phyloP scores from a whole-genome alignment of 2,329 filamentous ascomycete species.

The Penicillium sclerotiorum region DNA sequence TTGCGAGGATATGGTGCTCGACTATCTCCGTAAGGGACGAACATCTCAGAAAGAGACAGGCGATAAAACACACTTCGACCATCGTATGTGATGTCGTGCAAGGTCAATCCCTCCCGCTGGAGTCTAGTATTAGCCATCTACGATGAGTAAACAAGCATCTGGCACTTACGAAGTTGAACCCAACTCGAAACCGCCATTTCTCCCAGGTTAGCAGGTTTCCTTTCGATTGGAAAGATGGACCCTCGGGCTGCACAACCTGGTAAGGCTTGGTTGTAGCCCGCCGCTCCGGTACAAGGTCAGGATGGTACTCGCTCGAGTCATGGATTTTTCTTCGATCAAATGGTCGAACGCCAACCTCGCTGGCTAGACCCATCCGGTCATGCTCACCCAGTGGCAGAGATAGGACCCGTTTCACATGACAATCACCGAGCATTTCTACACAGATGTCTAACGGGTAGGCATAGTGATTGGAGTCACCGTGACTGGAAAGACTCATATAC shows the following conservation, averaged over 20 bases:
- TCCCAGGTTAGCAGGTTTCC: constrained; percentile 42
- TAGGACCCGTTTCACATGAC: constrained; percentile 42
- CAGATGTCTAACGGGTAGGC: constrained; percentile 59
- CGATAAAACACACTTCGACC: constrained; percentile 45
- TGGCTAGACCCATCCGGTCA: background rate
- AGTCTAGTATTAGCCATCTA: background rate
- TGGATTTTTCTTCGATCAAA: background rate
- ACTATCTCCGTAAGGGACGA: constrained; percentile 48
- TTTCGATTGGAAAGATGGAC: constrained; percentile 34
- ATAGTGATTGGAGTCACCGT: constrained; percentile 57
- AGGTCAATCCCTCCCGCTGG: constrained; percentile 48
- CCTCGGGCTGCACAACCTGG: constrained; percentile 40
- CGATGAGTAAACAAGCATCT: background rate
- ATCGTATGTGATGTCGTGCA: constrained; percentile 46
- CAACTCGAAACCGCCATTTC: constrained; percentile 48
- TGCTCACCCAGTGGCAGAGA: background rate
- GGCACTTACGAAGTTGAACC: constrained; percentile 38
- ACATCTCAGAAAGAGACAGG: constrained; percentile 47
- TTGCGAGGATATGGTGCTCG: constrained; percentile 46
- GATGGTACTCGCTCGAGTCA: constrained; percentile 38
- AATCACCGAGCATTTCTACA: constrained; percentile 53
- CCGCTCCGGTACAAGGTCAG: constrained; percentile 29
- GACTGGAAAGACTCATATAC: constrained; percentile 40
- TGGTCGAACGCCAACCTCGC: background rate
- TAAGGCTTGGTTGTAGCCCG: constrained; percentile 42